Conservation (phyloP, 305 asterid species). For the Plantago lanceolata region DNA sequence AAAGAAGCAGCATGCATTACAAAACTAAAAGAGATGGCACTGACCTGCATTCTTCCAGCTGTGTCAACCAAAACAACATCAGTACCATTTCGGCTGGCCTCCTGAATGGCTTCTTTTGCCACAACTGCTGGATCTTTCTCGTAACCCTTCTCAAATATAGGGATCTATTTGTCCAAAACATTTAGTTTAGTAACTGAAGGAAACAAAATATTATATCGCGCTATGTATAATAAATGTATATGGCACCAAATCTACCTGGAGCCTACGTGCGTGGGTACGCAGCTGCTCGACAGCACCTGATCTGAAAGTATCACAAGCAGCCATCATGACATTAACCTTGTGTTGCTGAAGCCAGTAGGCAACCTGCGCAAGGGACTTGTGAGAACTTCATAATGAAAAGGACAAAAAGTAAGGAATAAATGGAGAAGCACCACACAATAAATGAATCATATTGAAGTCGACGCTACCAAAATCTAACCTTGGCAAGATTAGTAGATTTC, state of each 20-base stretch:
- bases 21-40: conserved; percentile 4
- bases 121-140: conserved; percentile 97
- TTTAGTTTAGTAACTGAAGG: conserved; percentile 8
- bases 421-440: neutral
- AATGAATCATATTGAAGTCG: neutral
- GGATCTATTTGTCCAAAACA: conserved; percentile 44
- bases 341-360: conserved; percentile 98
- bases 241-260: conserved; percentile 50
- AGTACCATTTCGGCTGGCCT: conserved; percentile 78
- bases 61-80: conserved; percentile 97
- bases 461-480: conserved; percentile 41
- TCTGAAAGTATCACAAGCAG: conserved; percentile 97
- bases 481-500: conserved; percentile 93
- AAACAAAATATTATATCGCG: neutral
- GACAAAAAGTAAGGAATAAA: conserved; percentile 4
- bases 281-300: conserved; percentile 99
- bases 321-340: conserved; percentile 78
- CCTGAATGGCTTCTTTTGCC: conserved; percentile 95
- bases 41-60: conserved; percentile 98
- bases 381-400: conserved; percentile 5
- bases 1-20: neutral
- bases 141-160: conserved; percentile 95
- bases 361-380: conserved; percentile 42
- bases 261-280: conserved; percentile 95
- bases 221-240: neutral